phyloP scores from a whole-genome alignment of 805 yeast species.

The Candida bentonensis region DNA sequence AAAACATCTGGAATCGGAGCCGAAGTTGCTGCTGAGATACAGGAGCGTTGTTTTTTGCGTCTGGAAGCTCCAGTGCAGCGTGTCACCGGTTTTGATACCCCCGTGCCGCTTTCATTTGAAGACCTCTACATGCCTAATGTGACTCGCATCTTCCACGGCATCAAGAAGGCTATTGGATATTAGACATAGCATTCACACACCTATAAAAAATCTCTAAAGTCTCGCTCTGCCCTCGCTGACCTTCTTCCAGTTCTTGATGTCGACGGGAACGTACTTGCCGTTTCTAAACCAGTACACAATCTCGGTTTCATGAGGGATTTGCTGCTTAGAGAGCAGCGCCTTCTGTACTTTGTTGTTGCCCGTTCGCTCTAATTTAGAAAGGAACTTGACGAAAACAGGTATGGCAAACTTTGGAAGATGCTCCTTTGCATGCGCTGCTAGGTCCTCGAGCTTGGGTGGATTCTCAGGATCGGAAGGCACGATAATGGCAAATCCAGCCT shows the following conservation, averaged over 20 bases:
- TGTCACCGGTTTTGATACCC: conserved; percentile 95
- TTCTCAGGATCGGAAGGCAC: conserved; percentile 30
- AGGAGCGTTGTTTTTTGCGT: conserved; percentile 88
- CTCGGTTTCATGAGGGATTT: conserved; percentile 29
- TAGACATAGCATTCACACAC: conserved; percentile 4
- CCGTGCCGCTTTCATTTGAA: conserved; percentile 90
- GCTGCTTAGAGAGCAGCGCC: conserved; percentile 34
- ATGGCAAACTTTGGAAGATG: conserved; percentile 72
- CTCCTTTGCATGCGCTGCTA: conserved; percentile 24
- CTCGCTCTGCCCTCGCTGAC: conserved; percentile 18
- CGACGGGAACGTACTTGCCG: conserved; percentile 40
- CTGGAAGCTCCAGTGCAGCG: conserved; percentile 91
- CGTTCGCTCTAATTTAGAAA: conserved; percentile 43
- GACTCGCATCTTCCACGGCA: conserved; percentile 18
- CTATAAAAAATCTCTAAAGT: conserved; percentile 11
- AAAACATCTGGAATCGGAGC: conserved; percentile 91
- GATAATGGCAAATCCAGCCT: conserved; percentile 82
- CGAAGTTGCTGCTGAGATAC: conserved; percentile 84
- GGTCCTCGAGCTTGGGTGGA: conserved; percentile 24
- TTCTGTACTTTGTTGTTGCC: conserved; percentile 79
- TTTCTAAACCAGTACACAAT: conserved; percentile 57
- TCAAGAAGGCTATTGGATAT: conserved; percentile 15
- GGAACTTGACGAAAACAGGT: conserved; percentile 69
- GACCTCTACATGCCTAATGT: conserved; percentile 90
- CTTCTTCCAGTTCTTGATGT: conserved; percentile 39